phyloP scores from a whole-genome alignment of 192 early-diverging fungal species.

The Coemansia furcata region DNA sequence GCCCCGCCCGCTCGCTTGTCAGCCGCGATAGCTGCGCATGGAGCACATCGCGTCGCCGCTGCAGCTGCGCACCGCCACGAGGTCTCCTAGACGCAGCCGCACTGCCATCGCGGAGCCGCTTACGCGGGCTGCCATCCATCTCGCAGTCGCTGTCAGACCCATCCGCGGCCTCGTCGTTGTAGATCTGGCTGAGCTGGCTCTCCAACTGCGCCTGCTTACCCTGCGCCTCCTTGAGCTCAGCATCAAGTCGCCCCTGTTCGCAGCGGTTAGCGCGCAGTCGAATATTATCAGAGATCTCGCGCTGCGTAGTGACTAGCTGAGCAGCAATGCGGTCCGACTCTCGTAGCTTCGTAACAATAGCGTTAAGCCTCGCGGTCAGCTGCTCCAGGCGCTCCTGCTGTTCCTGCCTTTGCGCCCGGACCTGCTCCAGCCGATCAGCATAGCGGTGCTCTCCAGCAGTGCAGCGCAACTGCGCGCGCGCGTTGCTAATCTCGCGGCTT shows the following conservation, averaged over 20 bases:
- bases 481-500: slow-evolving; percentile 29
- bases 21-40: slow-evolving; percentile 39
- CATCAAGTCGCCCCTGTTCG: slow-evolving; percentile 44
- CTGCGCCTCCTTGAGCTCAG: slow-evolving; percentile 35
- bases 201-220: slow-evolving; percentile 29
- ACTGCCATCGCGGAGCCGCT: slow-evolving; percentile 20
- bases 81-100: slow-evolving; percentile 5
- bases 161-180: slow-evolving; percentile 13
- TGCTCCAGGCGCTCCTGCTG: slow-evolving; percentile 43
- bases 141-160: slow-evolving; percentile 15
- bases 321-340: slow-evolving; percentile 45
- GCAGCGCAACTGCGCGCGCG: slow-evolving; percentile 22
- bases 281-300: slow-evolving; percentile 42
- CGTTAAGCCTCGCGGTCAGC: slow-evolving; percentile 36
- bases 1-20: slow-evolving; percentile 43
- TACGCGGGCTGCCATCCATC: slow-evolving; percentile 12
- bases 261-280: slow-evolving; percentile 20
- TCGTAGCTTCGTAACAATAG: slow-evolving; percentile 49
- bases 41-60: slow-evolving; percentile 34
- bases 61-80: slow-evolving; percentile 31
- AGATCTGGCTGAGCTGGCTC: slow-evolving; percentile 30
- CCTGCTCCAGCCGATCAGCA: slow-evolving; percentile 32
- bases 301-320: slow-evolving; percentile 41
- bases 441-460: slow-evolving; percentile 18
- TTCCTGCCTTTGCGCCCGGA: slow-evolving; percentile 24